These are phyloP conservation scores for Chlorella sp. DNA, from an alignment of 139 green algal species.

Conservation along the genomic window DNA sequence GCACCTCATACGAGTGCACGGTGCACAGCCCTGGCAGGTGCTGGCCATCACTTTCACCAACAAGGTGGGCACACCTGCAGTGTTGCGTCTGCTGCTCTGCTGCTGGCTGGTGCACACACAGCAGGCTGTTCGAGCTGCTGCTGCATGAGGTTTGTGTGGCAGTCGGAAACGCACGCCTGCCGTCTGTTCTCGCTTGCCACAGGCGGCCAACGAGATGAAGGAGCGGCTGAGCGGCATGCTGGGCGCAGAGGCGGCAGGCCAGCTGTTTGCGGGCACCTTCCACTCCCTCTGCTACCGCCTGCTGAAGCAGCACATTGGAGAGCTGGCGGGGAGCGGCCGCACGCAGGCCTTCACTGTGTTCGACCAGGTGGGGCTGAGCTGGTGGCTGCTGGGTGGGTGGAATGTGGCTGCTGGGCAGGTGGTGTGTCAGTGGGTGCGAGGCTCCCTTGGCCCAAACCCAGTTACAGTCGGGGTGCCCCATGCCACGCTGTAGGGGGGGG, in stretches of 20 bases:
- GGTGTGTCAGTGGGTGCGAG: too few relatives aligned
- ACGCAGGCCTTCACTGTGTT: slow-evolving; percentile 4
- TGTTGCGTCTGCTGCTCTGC: not conserved
- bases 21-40: slow-evolving; percentile 55
- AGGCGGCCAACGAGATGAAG: slow-evolving; percentile 66
- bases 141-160: not conserved
- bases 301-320: slow-evolving; percentile 24
- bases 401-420: not conserved
- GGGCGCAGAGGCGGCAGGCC: slow-evolving; percentile 22
- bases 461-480: too few relatives aligned
- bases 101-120: not conserved
- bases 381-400: not conserved
- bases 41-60: slow-evolving; percentile 90
- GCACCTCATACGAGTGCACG: slow-evolving; percentile 61
- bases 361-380: slow-evolving; percentile 16
- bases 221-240: slow-evolving; percentile 55
- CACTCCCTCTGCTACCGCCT: slow-evolving; percentile 60
- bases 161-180: too few relatives aligned
- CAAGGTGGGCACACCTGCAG: slow-evolving; percentile 39
- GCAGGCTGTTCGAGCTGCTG: not conserved
- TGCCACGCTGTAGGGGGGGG: too few relatives aligned
- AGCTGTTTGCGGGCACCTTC: slow-evolving; percentile 70
- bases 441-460: too few relatives aligned
- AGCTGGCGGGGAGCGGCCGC: slow-evolving; percentile 20
- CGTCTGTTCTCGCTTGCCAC: too few relatives aligned